phyloP scores from a whole-genome alignment of 768 basidiomycete genomes.

The Xanthoconium stramineum region DNA sequence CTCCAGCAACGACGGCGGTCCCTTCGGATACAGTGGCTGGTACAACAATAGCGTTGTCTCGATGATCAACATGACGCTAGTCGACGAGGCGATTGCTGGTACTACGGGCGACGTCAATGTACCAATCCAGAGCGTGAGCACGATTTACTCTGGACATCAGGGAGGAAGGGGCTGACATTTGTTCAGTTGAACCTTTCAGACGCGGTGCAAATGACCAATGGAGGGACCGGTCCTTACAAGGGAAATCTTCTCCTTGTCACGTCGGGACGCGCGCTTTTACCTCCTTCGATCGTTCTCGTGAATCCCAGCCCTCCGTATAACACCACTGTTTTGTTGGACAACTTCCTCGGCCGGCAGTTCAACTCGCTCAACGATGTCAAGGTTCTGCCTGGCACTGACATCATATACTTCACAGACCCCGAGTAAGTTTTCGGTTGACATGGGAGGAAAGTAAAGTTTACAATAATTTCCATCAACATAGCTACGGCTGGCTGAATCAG shows the following conservation, averaged over 20 bases:
- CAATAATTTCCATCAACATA: slow-evolving; percentile 18
- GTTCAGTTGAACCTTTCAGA: slow-evolving; percentile 57
- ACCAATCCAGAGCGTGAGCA: slow-evolving; percentile 41
- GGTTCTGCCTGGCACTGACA: slow-evolving; percentile 61
- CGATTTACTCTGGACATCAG: neutral
- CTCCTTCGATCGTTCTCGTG: slow-evolving; percentile 63
- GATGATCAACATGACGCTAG: slow-evolving; percentile 58
- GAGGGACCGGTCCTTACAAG: slow-evolving; percentile 62
- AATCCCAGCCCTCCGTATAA: slow-evolving; percentile 65
- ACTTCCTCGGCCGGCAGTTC: slow-evolving; percentile 79
- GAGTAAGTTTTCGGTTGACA: slow-evolving; percentile 39
- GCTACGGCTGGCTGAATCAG: slow-evolving; percentile 60
- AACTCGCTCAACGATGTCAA: slow-evolving; percentile 82
- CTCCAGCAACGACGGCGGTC: slow-evolving; percentile 65
- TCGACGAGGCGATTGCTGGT: slow-evolving; percentile 43
- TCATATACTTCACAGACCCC: slow-evolving; percentile 75
- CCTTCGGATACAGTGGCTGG: slow-evolving; percentile 60
- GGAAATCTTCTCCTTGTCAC: slow-evolving; percentile 59
- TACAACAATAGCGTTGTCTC: slow-evolving; percentile 62
- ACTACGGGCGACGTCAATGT: slow-evolving; percentile 42
- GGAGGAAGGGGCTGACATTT: neutral
- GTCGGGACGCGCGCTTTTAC: slow-evolving; percentile 60
- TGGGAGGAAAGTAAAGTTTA: neutral
- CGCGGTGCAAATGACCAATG: slow-evolving; percentile 67
- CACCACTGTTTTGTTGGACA: slow-evolving; percentile 70